Evolutionary conservation across 2,329 filamentous ascomycete species (phyloP), one percentile per base, ranked within the genome.

Genomic region (Emmonsia crescens): DNA sequence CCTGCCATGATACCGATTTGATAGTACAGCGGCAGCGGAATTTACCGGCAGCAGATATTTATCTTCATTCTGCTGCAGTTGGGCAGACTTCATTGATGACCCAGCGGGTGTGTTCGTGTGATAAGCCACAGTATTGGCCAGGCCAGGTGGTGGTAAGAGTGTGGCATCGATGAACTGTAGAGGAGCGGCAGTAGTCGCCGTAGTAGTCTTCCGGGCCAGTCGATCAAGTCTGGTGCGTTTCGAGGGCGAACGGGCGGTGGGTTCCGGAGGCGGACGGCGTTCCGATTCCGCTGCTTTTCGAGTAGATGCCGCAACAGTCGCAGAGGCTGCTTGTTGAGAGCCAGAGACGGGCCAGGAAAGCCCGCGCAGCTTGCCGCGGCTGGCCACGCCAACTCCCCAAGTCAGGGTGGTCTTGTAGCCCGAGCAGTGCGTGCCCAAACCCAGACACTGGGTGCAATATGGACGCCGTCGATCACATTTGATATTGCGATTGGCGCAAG

Each of bases 401-500:
- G 93, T 97, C 76, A 97, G 82, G 68, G 93, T 92, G 19, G 93
- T 97, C 78, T 95, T 95, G 81, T 97, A 97, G 63, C 93, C 93
- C 33, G 90, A 91, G 78, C 93, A 97, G 72, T 96, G 91, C 73
- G 91, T 91, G 66, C 91, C 92, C 66, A 91, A 83, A 68, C 96
- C 90, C 65, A 97, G 83, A 75, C 93, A 99, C 76, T 91, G 92
- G 52, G 91, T 91, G 78, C 94, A 97, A 77, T 96, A 97, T 9
- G 93, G 93, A 69, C 93, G 84, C 72, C 91, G 86, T 68, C 93
- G 86, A 77, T 97, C 93, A 79, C 93, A 99, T 75, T 90, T 89
- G 65, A 88, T 82, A 69, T 86, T 87, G 72, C 89, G 85, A 78
- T 91, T 94, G 67, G 87, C 84, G 79, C 93, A 99, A 51, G 91